phyloP scores from a whole-genome alignment of 1,284 basidiomycete genomes.

The Ganoderma meredithae region DNA sequence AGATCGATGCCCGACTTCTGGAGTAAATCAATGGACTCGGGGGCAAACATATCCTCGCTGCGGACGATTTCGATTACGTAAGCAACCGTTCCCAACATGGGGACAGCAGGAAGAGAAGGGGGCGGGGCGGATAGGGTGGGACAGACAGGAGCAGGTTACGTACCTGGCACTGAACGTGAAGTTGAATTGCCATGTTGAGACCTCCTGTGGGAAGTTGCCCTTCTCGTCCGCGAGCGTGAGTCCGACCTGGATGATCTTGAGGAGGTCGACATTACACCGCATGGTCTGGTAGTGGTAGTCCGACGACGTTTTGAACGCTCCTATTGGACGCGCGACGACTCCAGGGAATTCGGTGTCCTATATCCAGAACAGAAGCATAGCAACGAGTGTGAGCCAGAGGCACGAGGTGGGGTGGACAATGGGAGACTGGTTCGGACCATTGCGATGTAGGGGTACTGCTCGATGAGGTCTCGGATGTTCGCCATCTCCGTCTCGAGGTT shows the following conservation, averaged over 20 bases:
- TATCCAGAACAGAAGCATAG: conserved; percentile 27
- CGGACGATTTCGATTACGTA: conserved; percentile 38
- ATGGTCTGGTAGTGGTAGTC: conserved; percentile 99
- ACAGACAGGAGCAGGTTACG: conserved; percentile 42
- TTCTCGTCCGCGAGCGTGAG: conserved; percentile 95
- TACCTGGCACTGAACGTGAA: conserved; percentile 93
- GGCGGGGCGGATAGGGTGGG: not conserved
- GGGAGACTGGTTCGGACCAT: conserved; percentile 70
- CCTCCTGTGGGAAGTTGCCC: conserved; percentile 88
- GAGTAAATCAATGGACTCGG: conserved; percentile 94
- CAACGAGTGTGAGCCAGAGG: conserved; percentile 4
- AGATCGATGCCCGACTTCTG: conserved; percentile 98
- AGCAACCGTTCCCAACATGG: conserved; percentile 25
- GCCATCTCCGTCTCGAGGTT: conserved; percentile 95
- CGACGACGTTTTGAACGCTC: conserved; percentile 94
- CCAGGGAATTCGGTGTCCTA: conserved; percentile 99
- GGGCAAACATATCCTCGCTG: conserved; percentile 98
- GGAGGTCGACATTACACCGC: conserved; percentile 97
- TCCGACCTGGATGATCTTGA: conserved; percentile 98
- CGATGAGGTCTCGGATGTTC: conserved; percentile 85
- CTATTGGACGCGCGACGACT: conserved; percentile 97
- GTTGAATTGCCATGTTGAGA: conserved; percentile 99
- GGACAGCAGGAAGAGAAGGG: conserved; percentile 7
- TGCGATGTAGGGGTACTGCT: conserved; percentile 93
- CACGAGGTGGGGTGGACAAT: conserved; percentile 20